Percentiles rank a stretch among this genome's conserved stretches.
These are phyloP conservation scores for Debaryomycetaceae sp. DNA, from an alignment of 1,139 yeast genomes.

Conservation along the genomic window DNA sequence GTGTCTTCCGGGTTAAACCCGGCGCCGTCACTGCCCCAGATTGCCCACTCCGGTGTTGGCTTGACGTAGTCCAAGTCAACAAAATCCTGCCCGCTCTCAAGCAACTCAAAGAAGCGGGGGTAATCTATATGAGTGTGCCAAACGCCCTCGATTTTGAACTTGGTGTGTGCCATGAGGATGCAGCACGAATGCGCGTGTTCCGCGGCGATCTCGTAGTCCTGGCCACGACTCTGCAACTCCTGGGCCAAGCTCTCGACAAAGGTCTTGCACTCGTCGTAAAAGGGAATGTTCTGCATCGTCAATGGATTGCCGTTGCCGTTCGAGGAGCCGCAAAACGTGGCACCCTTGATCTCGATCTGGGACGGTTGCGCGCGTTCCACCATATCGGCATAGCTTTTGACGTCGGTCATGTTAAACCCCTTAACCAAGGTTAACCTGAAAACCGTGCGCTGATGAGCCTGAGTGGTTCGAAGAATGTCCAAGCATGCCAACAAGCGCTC, in stretches of 20 bases:
- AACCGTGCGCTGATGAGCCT: slow-evolving; percentile 82
- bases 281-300: slow-evolving; percentile 94
- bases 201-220: slow-evolving; percentile 79
- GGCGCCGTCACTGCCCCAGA: slow-evolving; percentile 79
- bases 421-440: slow-evolving; percentile 87
- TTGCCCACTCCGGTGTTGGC: slow-evolving; percentile 88
- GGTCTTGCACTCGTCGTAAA: slow-evolving; percentile 80
- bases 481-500: slow-evolving; percentile 78
- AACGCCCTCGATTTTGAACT: slow-evolving; percentile 62
- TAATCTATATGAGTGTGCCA: slow-evolving; percentile 94
- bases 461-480: slow-evolving; percentile 69
- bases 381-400: slow-evolving; percentile 83
- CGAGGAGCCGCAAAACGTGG: slow-evolving; percentile 87
- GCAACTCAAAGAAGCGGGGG: slow-evolving; percentile 65
- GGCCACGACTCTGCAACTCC: slow-evolving; percentile 59
- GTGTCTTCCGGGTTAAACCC: slow-evolving; percentile 90
- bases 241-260: slow-evolving; percentile 63
- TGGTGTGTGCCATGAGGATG: slow-evolving; percentile 72
- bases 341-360: slow-evolving; percentile 90
- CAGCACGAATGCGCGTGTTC: slow-evolving; percentile 97
- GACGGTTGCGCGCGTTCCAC: slow-evolving; percentile 81
- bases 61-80: slow-evolving; percentile 76
- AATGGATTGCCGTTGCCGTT: slow-evolving; percentile 79
- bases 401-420: slow-evolving; percentile 84
- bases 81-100: slow-evolving; percentile 61